phyloP scores from a whole-genome alignment of 192 early-diverging fungal genomes.

The Borealophlyctis nickersoniae region DNA sequence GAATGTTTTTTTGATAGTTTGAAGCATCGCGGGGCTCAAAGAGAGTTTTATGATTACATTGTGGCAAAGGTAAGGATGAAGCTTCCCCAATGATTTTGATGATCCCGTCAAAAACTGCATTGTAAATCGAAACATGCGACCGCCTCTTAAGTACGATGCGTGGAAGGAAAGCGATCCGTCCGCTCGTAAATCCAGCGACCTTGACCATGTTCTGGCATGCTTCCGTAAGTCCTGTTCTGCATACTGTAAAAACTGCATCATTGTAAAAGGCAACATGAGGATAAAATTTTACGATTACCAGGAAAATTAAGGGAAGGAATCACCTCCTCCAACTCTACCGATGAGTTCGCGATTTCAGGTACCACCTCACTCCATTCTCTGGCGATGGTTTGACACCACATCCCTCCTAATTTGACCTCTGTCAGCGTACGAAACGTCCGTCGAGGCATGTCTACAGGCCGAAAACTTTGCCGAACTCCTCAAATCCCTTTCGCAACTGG shows the following conservation, averaged over 20 bases:
- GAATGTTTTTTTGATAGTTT: no score
- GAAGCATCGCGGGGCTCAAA: slow-evolving; percentile 10
- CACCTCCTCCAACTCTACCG: no score
- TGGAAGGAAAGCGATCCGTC: background rate
- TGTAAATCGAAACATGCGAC: background rate
- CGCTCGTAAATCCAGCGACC: slow-evolving; percentile 1
- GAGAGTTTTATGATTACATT: slow-evolving; percentile 16
- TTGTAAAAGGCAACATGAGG: background rate
- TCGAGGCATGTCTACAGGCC: slow-evolving; percentile 23
- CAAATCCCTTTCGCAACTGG: slow-evolving; percentile 31
- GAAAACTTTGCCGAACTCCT: slow-evolving; percentile 38
- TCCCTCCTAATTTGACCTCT: no score
- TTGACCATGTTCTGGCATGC: slow-evolving; percentile 20
- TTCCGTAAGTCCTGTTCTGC: slow-evolving; percentile 14
- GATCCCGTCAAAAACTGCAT: background rate
- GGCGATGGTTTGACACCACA: no score
- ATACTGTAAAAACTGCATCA: background rate
- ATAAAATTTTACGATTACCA: background rate
- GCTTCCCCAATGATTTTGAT: background rate
- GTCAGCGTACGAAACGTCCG: slow-evolving; percentile 36
- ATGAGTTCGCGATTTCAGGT: no score
- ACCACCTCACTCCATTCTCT: no score
- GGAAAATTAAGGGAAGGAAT: slow-evolving; percentile 42
- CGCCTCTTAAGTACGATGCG: slow-evolving; percentile 1
- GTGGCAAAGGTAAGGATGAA: slow-evolving; percentile 13